Base-by-base conservation (phyloP, 2,329 filamentous ascomycete genomes). In the Epichloe amarillans region DNA sequence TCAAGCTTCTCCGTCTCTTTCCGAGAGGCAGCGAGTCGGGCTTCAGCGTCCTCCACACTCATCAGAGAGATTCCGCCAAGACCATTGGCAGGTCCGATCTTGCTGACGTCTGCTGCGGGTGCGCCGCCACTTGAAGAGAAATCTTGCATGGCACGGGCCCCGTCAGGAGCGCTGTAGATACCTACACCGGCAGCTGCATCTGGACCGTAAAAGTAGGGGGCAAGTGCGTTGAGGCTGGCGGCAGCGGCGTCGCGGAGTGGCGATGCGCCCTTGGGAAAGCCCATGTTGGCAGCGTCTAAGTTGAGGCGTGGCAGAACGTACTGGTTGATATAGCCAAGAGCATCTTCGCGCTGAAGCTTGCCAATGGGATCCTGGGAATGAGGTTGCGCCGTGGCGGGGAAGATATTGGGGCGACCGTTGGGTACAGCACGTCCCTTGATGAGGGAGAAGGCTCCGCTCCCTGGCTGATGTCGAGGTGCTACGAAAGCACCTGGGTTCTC, bases 251-350 rank as follows among this genome's bases (percentile, higher is more conserved):
- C 69, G 48, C 72, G 71, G 10, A 69, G 61, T 2, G 67, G 61
- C 0, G 66, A 60, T 0, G 64, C 58, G 5, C 64, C 66, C 55
- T 70, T 71, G 11, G 68, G 60, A 23, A 64, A 61, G 5, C 66
- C 66, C 59, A 71, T 66, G 52, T 73, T 75, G 51, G 71, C 69
- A 30, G 69, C 70, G 39, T 73, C 73, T 2, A 79, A 67, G 56
- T 78, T 79, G 15, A 80, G 69, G 4, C 75, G 73, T 17, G 81
- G 80, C 36, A 84, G 69, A 2, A 84, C 78, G 56, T 81, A 82
- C 63, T 84, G 80, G 62, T 84, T 84, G 64, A 84, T 83, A 64
- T 83, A 84, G 62, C 75, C 77, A 40, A 84, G 74, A 0, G 79
- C 79, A 59, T 83, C 80, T 57, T 84, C 80, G 12, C 79, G 75